Conservation (phyloP, 1,284 basidiomycete genomes). For the Pascua guehoae region DNA sequence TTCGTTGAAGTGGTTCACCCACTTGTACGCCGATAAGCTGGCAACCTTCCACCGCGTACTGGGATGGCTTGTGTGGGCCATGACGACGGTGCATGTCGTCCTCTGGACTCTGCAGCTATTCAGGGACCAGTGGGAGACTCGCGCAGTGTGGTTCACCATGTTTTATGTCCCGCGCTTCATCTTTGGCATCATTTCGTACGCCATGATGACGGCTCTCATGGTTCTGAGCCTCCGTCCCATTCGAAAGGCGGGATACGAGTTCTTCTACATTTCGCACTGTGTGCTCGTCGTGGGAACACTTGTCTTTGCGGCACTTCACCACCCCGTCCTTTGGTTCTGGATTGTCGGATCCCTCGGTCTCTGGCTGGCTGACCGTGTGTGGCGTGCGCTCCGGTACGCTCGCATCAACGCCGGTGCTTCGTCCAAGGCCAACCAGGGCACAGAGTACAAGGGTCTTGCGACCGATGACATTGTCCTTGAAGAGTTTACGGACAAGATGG, state of each 20-base stretch:
- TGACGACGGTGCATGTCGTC: constrained; percentile 64
- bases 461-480: constrained; percentile 12
- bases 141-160: constrained; percentile 59
- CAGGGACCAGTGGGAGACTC: constrained; percentile 48
- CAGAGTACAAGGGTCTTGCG: neutral
- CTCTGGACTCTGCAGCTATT: constrained; percentile 73
- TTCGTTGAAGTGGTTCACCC: constrained; percentile 64
- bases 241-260: constrained; percentile 67
- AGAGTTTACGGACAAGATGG: constrained; percentile 17
- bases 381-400: constrained; percentile 60
- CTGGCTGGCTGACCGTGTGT: constrained; percentile 65
- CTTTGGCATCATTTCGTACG: constrained; percentile 69
- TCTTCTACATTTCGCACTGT: constrained; percentile 71
- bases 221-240: constrained; percentile 62
- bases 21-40: constrained; percentile 74
- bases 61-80: constrained; percentile 68
- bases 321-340: constrained; percentile 60
- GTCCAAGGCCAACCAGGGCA: neutral
- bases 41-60: constrained; percentile 67
- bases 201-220: constrained; percentile 65
- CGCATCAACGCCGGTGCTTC: constrained; percentile 60
- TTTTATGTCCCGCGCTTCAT: constrained; percentile 69
- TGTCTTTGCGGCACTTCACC: constrained; percentile 63
- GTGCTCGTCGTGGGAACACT: constrained; percentile 63
- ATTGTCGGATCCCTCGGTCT: constrained; percentile 61